Percentiles rank a stretch among this genome's conserved stretches.
Evolutionary conservation across 176 grass and related monocot genomes (phyloP).

Genomic region (Raddia distichophylla): DNA sequence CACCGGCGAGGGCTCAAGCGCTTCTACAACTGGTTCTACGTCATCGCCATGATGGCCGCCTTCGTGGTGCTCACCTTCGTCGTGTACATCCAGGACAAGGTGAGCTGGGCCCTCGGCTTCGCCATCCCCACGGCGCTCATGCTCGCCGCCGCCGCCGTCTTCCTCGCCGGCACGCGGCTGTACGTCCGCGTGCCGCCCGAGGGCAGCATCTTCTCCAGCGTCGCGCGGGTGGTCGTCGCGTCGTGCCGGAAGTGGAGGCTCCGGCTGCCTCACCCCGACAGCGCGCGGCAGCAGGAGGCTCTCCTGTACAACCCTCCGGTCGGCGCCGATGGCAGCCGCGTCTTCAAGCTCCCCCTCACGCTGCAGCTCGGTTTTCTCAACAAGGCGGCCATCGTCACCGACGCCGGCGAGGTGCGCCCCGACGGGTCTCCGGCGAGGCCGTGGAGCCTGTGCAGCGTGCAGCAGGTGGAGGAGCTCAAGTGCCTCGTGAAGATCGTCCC

Average conservation of each 20-base stretch:
- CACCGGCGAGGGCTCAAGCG: constrained; percentile 24
- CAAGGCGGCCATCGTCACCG: constrained; percentile 53
- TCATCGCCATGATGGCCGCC: background rate
- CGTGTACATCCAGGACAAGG: constrained; percentile 36
- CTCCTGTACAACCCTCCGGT: constrained; percentile 25
- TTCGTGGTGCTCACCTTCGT: constrained; percentile 41
- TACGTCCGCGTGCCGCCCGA: constrained; percentile 42
- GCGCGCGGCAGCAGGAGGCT: constrained; percentile 32
- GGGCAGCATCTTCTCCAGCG: constrained; percentile 54
- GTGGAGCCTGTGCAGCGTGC: constrained; percentile 60
- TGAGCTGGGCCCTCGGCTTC: constrained; percentile 49
- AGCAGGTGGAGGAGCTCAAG: constrained; percentile 60
- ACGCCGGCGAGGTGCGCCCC: constrained; percentile 31
- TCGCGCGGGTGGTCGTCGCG: constrained; percentile 38
- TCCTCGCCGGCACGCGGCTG: constrained; percentile 33
- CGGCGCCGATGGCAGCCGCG: background rate
- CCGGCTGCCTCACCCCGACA: constrained; percentile 23
- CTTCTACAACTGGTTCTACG: constrained; percentile 48
- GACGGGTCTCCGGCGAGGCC: constrained; percentile 31
- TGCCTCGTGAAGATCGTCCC: constrained; percentile 41
- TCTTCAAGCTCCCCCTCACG: constrained; percentile 37
- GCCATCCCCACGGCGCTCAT: constrained; percentile 44
- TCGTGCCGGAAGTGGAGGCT: constrained; percentile 49
- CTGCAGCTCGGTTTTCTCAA: constrained; percentile 48
- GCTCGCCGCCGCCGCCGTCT: constrained; percentile 15